These are phyloP conservation scores for Suillus variegatus DNA, from an alignment of 768 basidiomycete genomes.

Conservation along the genomic window DNA sequence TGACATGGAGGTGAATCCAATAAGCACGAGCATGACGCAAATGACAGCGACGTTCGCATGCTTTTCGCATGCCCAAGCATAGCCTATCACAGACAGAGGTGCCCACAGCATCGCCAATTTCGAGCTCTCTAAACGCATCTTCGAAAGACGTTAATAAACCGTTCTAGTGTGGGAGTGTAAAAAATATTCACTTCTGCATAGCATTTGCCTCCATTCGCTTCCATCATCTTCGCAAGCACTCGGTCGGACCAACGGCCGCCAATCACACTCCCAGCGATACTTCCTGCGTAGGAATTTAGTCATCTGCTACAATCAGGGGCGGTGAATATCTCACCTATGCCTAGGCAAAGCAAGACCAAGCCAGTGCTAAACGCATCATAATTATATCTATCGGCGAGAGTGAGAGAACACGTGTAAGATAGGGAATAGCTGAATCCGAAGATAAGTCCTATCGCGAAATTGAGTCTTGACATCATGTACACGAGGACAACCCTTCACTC, in stretches of 20 bases:
- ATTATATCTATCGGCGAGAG: constrained; percentile 59
- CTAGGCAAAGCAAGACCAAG: constrained; percentile 73
- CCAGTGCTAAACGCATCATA: constrained; percentile 74
- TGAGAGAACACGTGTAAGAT: constrained; percentile 73
- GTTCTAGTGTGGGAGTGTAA: background rate
- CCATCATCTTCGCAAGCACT: constrained; percentile 43
- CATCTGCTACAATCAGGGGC: background rate
- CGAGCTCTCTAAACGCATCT: constrained; percentile 77
- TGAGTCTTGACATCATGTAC: constrained; percentile 5
- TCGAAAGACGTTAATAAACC: constrained; percentile 1
- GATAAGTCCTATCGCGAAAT: constrained; percentile 45
- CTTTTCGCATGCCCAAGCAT: constrained; percentile 74
- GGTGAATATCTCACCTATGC: constrained; percentile 49
- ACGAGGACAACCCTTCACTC: background rate
- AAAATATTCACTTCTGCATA: constrained; percentile 61
- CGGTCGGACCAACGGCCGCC: constrained; percentile 63
- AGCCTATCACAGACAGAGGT: constrained; percentile 62
- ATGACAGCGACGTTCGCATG: constrained; percentile 66
- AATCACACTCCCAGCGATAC: constrained; percentile 51
- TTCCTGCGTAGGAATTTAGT: constrained; percentile 32
- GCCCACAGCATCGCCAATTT: constrained; percentile 51
- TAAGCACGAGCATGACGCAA: constrained; percentile 71
- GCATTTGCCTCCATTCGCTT: constrained; percentile 44
- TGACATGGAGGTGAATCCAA: constrained; percentile 76
- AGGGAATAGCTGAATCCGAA: constrained; percentile 74